A percentile compares a stretch with the other conserved stretches of the same genome.
phyloP scores from a whole-genome alignment of 805 yeast genomes.

The Myxozyma sirexii region DNA sequence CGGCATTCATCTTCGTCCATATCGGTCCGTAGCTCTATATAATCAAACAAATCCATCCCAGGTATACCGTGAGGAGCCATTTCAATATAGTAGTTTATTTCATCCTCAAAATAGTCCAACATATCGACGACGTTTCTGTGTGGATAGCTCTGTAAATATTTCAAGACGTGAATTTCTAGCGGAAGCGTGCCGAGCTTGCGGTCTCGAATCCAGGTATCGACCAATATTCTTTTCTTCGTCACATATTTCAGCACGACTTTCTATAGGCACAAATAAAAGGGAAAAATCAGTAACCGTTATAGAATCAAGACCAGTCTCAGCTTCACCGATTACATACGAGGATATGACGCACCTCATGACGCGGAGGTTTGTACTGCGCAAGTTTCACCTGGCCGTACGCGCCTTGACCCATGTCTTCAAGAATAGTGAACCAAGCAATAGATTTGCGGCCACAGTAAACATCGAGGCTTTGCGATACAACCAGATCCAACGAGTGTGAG shows the following conservation, averaged over 20 bases:
- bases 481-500: conserved; percentile 13
- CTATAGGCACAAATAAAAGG: conserved; percentile 45
- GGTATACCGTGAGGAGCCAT: conserved; percentile 89
- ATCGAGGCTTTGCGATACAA: conserved; percentile 1
- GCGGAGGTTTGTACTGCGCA: conserved; percentile 59
- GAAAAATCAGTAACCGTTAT: conserved; percentile 37
- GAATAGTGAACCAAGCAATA: conserved; percentile 66
- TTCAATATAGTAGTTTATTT: conserved; percentile 83
- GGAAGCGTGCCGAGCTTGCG: conserved; percentile 90
- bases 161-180: conserved; percentile 92
- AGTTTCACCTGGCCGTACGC: conserved; percentile 94
- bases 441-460: conserved; percentile 56
- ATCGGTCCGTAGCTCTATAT: conserved; percentile 80
- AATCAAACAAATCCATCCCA: conserved; percentile 89
- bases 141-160: conserved; percentile 62
- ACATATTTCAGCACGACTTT: conserved; percentile 84
- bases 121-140: conserved; percentile 87
- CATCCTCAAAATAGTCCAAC: conserved; percentile 91
- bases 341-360: conserved; percentile 17
- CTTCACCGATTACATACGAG: not conserved
- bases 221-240: conserved; percentile 87
- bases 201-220: conserved; percentile 97
- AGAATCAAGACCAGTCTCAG: too few relatives aligned
- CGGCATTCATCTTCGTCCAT: conserved; percentile 81
- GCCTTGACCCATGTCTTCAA: conserved; percentile 90